Evolutionary conservation across 495 filamentous ascomycete genomes (phyloP), one percentile per base, ranked within the genome.

Genomic region (Penicillium herquei): DNA sequence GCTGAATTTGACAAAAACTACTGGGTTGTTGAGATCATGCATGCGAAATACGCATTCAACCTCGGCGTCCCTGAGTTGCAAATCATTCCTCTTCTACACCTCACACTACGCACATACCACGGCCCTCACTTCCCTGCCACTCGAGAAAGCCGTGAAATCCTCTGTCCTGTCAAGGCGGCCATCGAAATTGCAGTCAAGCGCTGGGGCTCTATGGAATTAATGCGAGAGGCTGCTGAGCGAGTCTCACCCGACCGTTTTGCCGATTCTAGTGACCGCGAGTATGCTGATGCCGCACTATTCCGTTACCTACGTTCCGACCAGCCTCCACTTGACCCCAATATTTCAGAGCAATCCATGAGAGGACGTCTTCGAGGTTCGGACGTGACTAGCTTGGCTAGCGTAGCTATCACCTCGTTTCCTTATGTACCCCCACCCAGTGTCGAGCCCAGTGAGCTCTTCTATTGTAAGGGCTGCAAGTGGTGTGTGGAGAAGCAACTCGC

Each of bases 1-100:
- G n/a, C 8, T 9, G 13, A 44, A 2, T 6, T 18, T 1, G 45
- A 56, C 41, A 34, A 56, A 16, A 30, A 39, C 32, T 56, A 51
- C 54, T 56, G 54, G 54, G 12, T 31, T 12, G 34, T 56, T 14
- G 6, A 17, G 6, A 18, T 46, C 6, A n/a, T 11, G n/a, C 21
- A 50, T 31, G 50, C 50, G 6, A 35, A 9, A 12, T 13, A 7
- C 0, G 37, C 34, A 2, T 53, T 54, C 13, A 49, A 42, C 11
- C 21, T 52, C 21, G 33, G 33, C 2, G 26, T n/a, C 1, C 0
- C 1, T 1, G 49, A 51, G 0, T 17, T 51, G 9, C 11, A 3
- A 12, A 9, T 6, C 10, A 5, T 51, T 8, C 49, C 49, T 6
- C 14, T 39, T 12, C 6, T 31, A 9, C 10, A 12, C 8, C 9